Percentiles rank a stretch among this genome's conserved stretches.
These are phyloP conservation scores for Ogataea allantospora DNA, from an alignment of 805 yeast species.

Conservation along the genomic window DNA sequence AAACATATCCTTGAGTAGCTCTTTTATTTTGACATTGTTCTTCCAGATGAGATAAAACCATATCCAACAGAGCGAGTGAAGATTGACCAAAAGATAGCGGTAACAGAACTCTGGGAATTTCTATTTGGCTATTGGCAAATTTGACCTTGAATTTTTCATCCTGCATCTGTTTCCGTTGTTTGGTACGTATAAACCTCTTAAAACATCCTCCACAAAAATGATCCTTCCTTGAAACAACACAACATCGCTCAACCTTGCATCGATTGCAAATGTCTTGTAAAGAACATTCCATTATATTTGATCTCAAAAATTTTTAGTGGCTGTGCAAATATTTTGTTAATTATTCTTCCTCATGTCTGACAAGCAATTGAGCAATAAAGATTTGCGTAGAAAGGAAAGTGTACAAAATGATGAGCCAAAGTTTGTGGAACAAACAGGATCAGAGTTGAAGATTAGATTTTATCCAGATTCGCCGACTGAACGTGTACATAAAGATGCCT, in stretches of 20 bases:
- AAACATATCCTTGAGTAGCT: conserved; percentile 65
- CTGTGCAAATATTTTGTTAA: conserved; percentile 4
- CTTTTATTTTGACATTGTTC: conserved; percentile 59
- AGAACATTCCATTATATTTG: conserved; percentile 6
- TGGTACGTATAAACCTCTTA: conserved; percentile 66
- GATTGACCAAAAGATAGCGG: conserved; percentile 67
- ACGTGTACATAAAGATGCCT: conserved; percentile 62
- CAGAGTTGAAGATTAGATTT: conserved; percentile 50
- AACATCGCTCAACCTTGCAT: conserved; percentile 45
- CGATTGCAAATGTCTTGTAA: conserved; percentile 40
- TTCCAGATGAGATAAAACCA: conserved; percentile 54
- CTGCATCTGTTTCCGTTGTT: conserved; percentile 77
- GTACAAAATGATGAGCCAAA: conserved; percentile 36
- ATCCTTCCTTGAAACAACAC: conserved; percentile 58
- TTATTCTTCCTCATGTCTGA: conserved; percentile 3
- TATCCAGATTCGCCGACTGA: conserved; percentile 89
- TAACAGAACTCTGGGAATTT: conserved; percentile 47
- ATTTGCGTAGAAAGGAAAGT: conserved; percentile 22
- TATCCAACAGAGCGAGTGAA: conserved; percentile 67
- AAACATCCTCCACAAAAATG: conserved; percentile 68
- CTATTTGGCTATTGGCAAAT: conserved; percentile 41
- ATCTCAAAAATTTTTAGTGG: conserved; percentile 6
- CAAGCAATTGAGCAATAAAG: conserved; percentile 25
- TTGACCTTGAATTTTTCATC: conserved; percentile 71
- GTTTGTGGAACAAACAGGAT: conserved; percentile 51